These are phyloP conservation scores for Neurospora sp. DNA, from an alignment of 495 filamentous ascomycete genomes.

Conservation along the genomic window DNA sequence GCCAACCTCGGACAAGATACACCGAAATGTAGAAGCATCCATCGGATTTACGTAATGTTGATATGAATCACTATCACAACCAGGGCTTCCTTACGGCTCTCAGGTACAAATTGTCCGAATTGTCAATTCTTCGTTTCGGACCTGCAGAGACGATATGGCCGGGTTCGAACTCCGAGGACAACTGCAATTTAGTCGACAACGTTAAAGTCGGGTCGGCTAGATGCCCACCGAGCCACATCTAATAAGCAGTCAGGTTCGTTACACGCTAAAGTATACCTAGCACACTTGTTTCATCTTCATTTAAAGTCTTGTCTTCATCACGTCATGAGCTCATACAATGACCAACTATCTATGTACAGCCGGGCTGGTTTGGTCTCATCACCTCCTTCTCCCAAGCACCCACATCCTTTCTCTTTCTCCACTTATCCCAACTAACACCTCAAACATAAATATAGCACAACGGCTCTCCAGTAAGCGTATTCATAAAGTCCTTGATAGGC, in stretches of 20 bases:
- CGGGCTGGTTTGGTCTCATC: background rate
- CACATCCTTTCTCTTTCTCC: background rate
- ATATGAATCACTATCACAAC: background rate
- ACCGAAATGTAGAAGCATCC: background rate
- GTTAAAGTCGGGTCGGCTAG: background rate
- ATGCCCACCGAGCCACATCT: background rate
- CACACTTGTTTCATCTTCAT: background rate
- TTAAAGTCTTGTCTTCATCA: background rate
- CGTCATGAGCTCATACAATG: background rate
- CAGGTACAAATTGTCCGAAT: background rate
- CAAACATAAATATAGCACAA: conserved; percentile 17
- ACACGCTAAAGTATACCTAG: background rate
- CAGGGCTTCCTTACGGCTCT: background rate
- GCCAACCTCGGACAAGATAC: background rate
- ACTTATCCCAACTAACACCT: background rate
- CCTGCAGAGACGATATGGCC: background rate
- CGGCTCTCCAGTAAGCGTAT: conserved; percentile 14
- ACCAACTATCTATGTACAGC: background rate
- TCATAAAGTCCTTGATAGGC: conserved; percentile 6
- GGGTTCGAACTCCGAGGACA: background rate
- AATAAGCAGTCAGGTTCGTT: background rate
- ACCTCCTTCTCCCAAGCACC: background rate
- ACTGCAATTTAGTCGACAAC: background rate
- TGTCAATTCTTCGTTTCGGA: background rate
- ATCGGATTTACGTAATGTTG: background rate